Conservation (phyloP, 1,139 yeast genomes). For the Nakaseomyces bracarensis region DNA sequence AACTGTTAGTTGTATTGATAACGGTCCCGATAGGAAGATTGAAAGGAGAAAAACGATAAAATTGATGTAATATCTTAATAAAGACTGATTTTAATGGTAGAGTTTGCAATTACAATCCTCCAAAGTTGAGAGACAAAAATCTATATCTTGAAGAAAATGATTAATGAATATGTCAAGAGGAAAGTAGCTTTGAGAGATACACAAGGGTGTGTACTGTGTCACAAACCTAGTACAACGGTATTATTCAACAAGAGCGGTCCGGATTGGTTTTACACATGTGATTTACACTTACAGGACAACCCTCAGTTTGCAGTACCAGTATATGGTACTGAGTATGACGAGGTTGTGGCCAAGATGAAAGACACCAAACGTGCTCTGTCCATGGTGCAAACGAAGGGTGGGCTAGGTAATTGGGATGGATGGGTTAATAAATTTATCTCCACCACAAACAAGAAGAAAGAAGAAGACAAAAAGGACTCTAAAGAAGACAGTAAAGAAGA, state of each 20-base stretch:
- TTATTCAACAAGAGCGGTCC: slow-evolving; percentile 37
- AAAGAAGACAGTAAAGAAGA: slow-evolving; percentile 16
- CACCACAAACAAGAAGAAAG: slow-evolving; percentile 21
- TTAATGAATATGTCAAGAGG: slow-evolving; percentile 31
- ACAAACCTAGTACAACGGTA: slow-evolving; percentile 55
- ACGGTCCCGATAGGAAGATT: not conserved
- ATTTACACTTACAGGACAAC: slow-evolving; percentile 50
- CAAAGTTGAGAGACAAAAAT: too few species aligned
- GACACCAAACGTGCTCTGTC: too few species aligned
- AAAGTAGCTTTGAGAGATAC: slow-evolving; percentile 49
- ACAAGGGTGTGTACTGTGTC: slow-evolving; percentile 59
- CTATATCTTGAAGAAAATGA: slow-evolving; percentile 15
- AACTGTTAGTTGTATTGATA: not conserved
- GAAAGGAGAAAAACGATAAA: not conserved
- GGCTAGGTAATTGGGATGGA: slow-evolving; percentile 30
- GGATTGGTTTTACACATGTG: slow-evolving; percentile 67
- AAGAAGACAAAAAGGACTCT: slow-evolving; percentile 17
- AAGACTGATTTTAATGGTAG: too few species aligned
- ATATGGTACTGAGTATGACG: slow-evolving; percentile 41
- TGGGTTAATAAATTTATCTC: slow-evolving; percentile 31
- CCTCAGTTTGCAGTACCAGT: slow-evolving; percentile 51
- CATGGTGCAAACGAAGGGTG: too few species aligned
- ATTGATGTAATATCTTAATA: too few species aligned
- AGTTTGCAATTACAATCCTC: too few species aligned
- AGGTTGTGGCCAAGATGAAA: slow-evolving; percentile 36